Conservation (phyloP, 352 stramenopile genomes). For the Phytopythium ostracodes region DNA sequence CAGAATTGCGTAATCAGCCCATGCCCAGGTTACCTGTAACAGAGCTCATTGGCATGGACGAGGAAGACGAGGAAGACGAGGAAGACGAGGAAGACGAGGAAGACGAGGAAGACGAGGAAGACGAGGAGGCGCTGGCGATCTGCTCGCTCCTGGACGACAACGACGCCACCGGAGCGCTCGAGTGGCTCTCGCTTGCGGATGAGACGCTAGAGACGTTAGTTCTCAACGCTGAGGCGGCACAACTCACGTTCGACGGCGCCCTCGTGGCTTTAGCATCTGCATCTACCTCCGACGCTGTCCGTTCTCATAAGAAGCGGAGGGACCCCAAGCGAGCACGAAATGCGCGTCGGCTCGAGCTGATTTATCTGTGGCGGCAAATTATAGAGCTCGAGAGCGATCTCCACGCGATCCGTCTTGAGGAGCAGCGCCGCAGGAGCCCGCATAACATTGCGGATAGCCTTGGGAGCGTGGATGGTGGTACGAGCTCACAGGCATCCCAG, state of each 20-base stretch:
- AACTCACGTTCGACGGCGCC: background rate
- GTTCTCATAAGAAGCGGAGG: no score
- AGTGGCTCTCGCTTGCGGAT: background rate
- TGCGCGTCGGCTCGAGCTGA: constrained; percentile 55
- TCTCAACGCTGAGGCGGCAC: background rate
- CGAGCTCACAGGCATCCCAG: no score
- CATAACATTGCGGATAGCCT: no score
- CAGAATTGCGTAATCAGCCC: no score
- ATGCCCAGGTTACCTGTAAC: no score
- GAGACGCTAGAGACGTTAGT: background rate
- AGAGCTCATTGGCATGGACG: no score
- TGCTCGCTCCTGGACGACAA: background rate
- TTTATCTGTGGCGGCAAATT: constrained; percentile 33
- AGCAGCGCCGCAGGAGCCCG: no score
- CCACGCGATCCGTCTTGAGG: no score
- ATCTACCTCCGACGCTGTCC: no score
- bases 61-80: no score
- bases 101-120: background rate
- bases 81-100: no score
- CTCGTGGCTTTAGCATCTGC: background rate
- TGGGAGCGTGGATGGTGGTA: no score
- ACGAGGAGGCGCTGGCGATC: background rate
- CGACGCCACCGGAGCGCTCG: background rate
- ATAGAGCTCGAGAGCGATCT: constrained; percentile 2
- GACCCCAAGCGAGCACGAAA: constrained; percentile 49